phyloP scores from a whole-genome alignment of 768 basidiomycete species.

The Leccinum variicolor region DNA sequence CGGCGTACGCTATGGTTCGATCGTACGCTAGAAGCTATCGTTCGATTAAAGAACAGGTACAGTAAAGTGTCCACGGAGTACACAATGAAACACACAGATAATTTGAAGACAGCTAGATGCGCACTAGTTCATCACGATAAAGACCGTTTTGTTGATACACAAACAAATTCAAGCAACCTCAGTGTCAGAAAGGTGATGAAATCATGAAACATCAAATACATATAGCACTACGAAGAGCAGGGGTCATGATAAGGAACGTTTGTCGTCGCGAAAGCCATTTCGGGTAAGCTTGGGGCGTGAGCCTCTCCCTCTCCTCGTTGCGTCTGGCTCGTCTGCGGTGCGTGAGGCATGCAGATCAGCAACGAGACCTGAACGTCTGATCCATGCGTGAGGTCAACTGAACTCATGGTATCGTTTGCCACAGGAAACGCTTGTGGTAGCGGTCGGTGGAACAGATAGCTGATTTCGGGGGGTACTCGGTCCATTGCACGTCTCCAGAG shows the following conservation, averaged over 20 bases:
- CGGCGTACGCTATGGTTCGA: too few species aligned
- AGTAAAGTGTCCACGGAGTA: neutral
- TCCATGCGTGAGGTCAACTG: constrained; percentile 8
- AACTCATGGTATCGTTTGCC: neutral
- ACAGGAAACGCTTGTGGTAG: neutral
- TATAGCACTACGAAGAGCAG: constrained; percentile 8
- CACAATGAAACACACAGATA: neutral
- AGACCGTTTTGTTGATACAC: neutral
- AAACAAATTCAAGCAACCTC: neutral
- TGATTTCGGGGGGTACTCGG: constrained; percentile 25
- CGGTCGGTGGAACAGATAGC: constrained; percentile 26
- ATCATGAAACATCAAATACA: constrained; percentile 10
- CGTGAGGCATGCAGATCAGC: constrained; percentile 28
- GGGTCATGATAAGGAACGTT: constrained; percentile 12
- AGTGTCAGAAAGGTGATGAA: constrained; percentile 2
- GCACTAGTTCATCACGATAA: neutral
- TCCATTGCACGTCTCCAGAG: constrained; percentile 22
- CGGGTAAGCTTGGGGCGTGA: constrained; percentile 7
- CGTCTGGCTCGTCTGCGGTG: neutral
- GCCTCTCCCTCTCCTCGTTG: neutral
- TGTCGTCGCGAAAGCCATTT: constrained; percentile 29
- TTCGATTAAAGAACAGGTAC: neutral
- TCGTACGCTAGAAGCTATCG: too few species aligned
- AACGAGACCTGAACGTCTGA: constrained; percentile 27
- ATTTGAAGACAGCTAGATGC: neutral